Percentiles rank a stretch among this genome's conserved stretches.
Conservation (phyloP, 441 rosid species). For the Theobroma grandiflorum region DNA sequence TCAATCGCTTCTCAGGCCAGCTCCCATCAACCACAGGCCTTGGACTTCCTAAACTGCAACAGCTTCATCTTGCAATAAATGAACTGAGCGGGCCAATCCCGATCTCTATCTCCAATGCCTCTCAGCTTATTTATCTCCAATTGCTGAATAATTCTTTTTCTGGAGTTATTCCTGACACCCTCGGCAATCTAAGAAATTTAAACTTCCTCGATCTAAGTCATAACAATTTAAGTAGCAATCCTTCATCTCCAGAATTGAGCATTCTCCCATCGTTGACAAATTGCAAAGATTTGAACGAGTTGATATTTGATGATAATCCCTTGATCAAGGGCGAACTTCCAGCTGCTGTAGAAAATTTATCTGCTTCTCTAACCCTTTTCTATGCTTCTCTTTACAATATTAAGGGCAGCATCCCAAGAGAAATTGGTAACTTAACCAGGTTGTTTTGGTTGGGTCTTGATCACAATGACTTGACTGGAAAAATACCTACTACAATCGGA, state of each 20-base stretch:
- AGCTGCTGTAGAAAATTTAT: not conserved
- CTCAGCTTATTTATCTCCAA: not conserved
- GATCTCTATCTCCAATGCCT: not conserved
- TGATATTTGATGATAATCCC: not conserved
- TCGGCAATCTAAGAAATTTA: not conserved
- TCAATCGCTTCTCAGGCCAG: not conserved
- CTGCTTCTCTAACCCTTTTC: not conserved
- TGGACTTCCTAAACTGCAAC: not conserved
- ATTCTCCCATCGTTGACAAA: not conserved
- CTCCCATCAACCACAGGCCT: not conserved
- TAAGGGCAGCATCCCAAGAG: not conserved
- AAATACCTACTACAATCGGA: conserved; percentile 16
- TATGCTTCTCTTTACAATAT: conserved; percentile 7
- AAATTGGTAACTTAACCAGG: not conserved
- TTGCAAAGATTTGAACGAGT: not conserved
- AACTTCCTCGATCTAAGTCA: not conserved
- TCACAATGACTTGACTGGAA: conserved; percentile 3
- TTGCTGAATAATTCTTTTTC: not conserved
- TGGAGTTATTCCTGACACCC: not conserved
- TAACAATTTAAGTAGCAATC: not conserved
- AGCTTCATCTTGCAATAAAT: not conserved
- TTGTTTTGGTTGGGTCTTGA: not conserved
- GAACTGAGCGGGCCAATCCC: not conserved
- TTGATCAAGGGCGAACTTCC: not conserved
- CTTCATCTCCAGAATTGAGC: not conserved